A percentile compares a stretch with the other conserved stretches of the same genome.
phyloP scores from a whole-genome alignment of 192 early-diverging fungal species.

The Podila clonocystis region DNA sequence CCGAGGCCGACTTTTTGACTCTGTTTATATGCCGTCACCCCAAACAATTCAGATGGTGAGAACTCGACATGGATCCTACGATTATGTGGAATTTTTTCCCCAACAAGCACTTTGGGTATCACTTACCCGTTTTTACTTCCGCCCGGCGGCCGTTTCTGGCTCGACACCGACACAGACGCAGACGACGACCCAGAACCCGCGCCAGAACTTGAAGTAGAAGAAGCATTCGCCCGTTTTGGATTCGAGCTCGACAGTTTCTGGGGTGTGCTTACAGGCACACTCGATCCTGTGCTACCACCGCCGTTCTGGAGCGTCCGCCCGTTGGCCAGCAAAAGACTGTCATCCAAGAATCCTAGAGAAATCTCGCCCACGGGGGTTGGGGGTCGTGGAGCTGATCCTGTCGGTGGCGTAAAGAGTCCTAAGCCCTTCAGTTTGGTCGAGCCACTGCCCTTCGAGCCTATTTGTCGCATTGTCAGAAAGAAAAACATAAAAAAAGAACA shows the following conservation, averaged over 20 bases:
- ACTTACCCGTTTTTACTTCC: constrained; percentile 51
- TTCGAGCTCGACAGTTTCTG: constrained; percentile 48
- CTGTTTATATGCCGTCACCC: constrained; percentile 20
- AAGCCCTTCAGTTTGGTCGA: constrained; percentile 39
- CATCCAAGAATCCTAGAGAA: constrained; percentile 34
- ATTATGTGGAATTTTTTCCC: not conserved
- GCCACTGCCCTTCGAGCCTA: constrained; percentile 23
- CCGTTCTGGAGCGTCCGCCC: constrained; percentile 44
- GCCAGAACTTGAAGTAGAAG: not conserved
- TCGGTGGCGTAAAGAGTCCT: constrained; percentile 19
- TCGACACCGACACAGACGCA: not conserved
- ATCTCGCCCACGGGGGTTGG: constrained; percentile 43
- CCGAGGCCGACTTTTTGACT: constrained; percentile 43
- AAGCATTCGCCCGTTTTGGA: constrained; percentile 20
- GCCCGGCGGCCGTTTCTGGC: constrained; percentile 42
- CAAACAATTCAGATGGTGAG: constrained; percentile 17
- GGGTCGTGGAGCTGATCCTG: constrained; percentile 6
- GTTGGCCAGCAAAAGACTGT: constrained; percentile 34
- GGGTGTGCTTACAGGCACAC: not conserved
- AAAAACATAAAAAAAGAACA: too few relatives aligned
- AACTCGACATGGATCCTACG: not conserved
- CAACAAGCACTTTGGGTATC: too few relatives aligned
- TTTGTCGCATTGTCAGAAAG: not conserved
- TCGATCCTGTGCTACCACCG: constrained; percentile 6
- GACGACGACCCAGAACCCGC: constrained; percentile 6